Evolutionary conservation across 2,329 filamentous ascomycete genomes (phyloP), one percentile per base, ranked within the genome.

Genomic region (Arthrobotrys sphaeroides): DNA sequence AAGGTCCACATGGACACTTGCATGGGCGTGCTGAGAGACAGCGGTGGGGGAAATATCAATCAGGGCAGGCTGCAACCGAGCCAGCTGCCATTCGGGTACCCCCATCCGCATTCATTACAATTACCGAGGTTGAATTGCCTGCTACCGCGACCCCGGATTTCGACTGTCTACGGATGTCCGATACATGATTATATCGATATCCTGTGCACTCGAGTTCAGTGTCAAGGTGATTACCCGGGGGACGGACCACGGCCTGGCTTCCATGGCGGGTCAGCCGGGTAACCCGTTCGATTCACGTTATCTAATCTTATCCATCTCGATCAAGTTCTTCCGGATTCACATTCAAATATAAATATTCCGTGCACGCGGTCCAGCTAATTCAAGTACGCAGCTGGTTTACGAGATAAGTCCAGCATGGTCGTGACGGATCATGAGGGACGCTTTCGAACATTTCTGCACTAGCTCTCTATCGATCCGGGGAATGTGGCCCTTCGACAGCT

Each of bases 41-140:
- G n/a, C 40, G 3, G 40, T 43, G 40, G 40, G 40, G 40, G 16
- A 43, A n/a, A 7, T 3, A 33, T 5, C 31, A 12, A 33, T 33
- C 31, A 33, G 12, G 31, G n/a, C 31, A 33, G 31, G 31, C 12
- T 33, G 31, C 16, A 33, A 33, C 49, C 16, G 40, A 59, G 26
- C 36, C 64, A 69, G 65, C 55, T 62, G 28, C 66, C 66, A 62
- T 62, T 53, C 57, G 45, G 66, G 57, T 40, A 45, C 64, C 24
- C 42, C 53, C 40, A 47, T 61, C 42, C 40, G 40, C 4, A 20
- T 20, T 13, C n/a, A n/a, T 5, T 43, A n/a, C 55, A 57, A 64
- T 72, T 72, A 59, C 67, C 67, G 67, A 72, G 67, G 67, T 72
- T 72, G 67, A 72, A 72, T 72, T 53, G 36, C 24, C n/a, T 42